These are phyloP conservation scores for Grigorovia humatica DNA, from an alignment of 805 yeast genomes.

Conservation along the genomic window DNA sequence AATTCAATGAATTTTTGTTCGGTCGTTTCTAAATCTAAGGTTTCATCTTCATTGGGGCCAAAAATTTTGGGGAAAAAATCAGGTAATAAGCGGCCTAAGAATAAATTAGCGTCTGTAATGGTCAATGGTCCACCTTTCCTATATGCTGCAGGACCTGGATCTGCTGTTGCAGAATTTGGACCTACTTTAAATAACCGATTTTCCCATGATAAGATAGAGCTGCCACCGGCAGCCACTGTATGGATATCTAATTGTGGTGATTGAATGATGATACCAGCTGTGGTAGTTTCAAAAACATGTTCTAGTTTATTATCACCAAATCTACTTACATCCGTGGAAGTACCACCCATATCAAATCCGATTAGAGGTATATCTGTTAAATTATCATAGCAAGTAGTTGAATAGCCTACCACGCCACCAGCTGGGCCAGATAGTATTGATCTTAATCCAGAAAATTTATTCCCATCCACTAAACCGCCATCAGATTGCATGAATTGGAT, in stretches of 20 bases:
- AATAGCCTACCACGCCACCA: constrained; percentile 93
- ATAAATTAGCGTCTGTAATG: constrained; percentile 74
- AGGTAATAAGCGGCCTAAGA: constrained; percentile 61
- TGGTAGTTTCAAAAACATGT: constrained; percentile 72
- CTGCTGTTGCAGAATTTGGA: constrained; percentile 79
- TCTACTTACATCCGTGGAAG: constrained; percentile 77
- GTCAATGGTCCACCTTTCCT: constrained; percentile 78
- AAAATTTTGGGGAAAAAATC: constrained; percentile 72
- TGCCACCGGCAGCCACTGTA: constrained; percentile 83
- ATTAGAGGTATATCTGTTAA: constrained; percentile 50
- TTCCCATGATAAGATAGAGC: constrained; percentile 55
- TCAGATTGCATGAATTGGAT: constrained; percentile 92
- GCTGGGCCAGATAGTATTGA: constrained; percentile 96
- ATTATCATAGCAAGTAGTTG: constrained; percentile 63
- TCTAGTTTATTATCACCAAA: constrained; percentile 59
- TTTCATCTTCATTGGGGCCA: constrained; percentile 69
- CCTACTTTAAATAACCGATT: constrained; percentile 74
- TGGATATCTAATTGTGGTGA: constrained; percentile 77
- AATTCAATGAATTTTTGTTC: constrained; percentile 40
- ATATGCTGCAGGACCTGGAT: constrained; percentile 86
- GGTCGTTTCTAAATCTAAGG: constrained; percentile 50
- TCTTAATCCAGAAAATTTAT: constrained; percentile 71
- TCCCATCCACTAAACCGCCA: constrained; percentile 85
- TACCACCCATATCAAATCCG: constrained; percentile 89
- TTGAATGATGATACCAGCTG: constrained; percentile 76